Evolutionary conservation across 257 asterid species (phyloP).

Genomic region (Buddleja alternifolia): DNA sequence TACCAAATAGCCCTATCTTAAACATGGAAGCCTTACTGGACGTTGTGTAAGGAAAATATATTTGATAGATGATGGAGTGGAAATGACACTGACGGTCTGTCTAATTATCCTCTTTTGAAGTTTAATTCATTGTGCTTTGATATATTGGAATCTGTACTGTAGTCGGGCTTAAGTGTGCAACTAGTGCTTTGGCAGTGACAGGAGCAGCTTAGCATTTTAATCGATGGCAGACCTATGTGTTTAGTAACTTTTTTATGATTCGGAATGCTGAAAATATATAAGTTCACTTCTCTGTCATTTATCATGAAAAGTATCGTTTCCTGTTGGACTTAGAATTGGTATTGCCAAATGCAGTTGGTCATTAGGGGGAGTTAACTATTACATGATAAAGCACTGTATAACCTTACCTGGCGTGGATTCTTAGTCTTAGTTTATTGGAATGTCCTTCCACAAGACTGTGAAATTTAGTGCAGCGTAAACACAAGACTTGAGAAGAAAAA

Average conservation of each 20-base stretch:
- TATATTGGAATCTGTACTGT: not conserved
- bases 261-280: slow-evolving; percentile 3
- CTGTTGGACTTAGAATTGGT: not conserved
- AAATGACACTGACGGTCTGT: not conserved
- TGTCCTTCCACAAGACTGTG: slow-evolving; percentile 20
- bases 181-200: not conserved
- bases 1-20: not conserved
- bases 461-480: not conserved
- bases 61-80: slow-evolving; percentile 1
- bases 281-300: not conserved
- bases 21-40: not conserved
- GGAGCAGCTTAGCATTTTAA: slow-evolving; percentile 10
- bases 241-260: not conserved
- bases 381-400: not conserved
- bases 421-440: not conserved
- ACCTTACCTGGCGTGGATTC: not conserved
- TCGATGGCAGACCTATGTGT: slow-evolving; percentile 1
- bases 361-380: not conserved
- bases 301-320: not conserved
- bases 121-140: slow-evolving; percentile 1
- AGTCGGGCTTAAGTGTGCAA: slow-evolving; percentile 1
- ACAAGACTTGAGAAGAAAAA: slow-evolving; percentile 1
- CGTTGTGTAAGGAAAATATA: not conserved
- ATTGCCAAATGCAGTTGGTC: slow-evolving; percentile 4
- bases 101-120: not conserved